A percentile compares a stretch with the other conserved stretches of the same genome.
Evolutionary conservation across 768 basidiomycete species (phyloP).

Genomic region (Boletus eberwhitei): DNA sequence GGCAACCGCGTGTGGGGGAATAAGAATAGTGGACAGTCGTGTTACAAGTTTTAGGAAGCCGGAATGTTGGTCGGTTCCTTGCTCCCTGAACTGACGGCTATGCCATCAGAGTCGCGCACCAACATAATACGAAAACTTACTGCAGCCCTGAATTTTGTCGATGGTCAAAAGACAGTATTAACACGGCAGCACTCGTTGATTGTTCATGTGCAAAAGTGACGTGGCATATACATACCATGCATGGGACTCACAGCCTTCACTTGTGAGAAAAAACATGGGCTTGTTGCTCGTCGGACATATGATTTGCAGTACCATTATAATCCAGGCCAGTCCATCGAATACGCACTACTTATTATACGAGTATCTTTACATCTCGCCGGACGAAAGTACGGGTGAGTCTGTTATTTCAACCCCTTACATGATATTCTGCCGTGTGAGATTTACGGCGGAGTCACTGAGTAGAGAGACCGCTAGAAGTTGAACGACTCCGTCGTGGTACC

Average conservation of each 20-base stretch:
- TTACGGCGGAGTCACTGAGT: neutral
- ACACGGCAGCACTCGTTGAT: constrained; percentile 2
- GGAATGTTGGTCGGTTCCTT: constrained; percentile 2
- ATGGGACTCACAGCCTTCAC: neutral
- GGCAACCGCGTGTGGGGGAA: constrained; percentile 5
- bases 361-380: neutral
- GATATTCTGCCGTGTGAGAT: neutral
- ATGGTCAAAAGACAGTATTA: constrained; percentile 2
- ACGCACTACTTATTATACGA: neutral
- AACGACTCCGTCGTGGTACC: no score
- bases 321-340: neutral
- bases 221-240: constrained; percentile 10
- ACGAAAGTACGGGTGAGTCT: neutral
- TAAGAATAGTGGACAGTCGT: constrained; percentile 12
- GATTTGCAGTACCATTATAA: neutral
- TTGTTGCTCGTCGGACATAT: neutral
- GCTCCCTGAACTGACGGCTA: neutral
- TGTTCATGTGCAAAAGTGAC: constrained; percentile 21
- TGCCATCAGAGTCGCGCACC: neutral
- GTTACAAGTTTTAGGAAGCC: constrained; percentile 7
- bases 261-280: neutral
- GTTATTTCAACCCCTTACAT: neutral
- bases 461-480: neutral
- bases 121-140: constrained; percentile 12
- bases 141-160: constrained; percentile 1